Base-by-base conservation (phyloP, 75 land plant species). In the Azolla pinnata region DNA sequence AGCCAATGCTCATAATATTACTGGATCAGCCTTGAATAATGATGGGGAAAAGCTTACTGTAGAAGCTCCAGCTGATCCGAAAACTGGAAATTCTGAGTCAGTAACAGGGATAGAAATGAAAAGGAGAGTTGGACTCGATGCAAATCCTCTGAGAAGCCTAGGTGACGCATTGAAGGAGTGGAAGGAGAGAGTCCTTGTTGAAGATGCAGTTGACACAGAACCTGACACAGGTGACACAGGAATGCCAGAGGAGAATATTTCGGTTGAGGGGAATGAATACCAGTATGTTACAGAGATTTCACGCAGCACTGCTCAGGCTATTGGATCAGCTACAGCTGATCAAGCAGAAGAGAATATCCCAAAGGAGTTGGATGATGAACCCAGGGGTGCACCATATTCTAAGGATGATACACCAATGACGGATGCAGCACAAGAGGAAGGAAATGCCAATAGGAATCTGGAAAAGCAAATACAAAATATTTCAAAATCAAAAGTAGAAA, bases 141-240 rank as follows among this genome's bases (percentile, higher is more conserved):
- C 88, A 49, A 95, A 95, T 62, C 97, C 99, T 53, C 82, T 62
- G 42, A 61, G 97, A 4, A 83, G 73, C 61, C 53, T 95, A 31
- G 97, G 99, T 1, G 88, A 95, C 76, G 92, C 91, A 17, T 70
- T 95, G 63, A 72, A 84, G 55, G 74, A 77, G 19, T 95, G 99
- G 99, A 85, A 93, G 65, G 90, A 90, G 63, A 81, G 79, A 62
- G 84, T 75, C 10, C 75, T 73, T 54, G 64, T 95, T 27, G 64
- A 73, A 16, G 64, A 67, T 69, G 51, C 20, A 26, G 26, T 23
- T 8, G 31, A 60, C 34, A 29, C 51, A 67, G 90, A 86, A 54
- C n/a, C n/a, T n/a, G n/a, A n/a, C n/a, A 51, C 69, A 9, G 44
- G 68, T 21, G 54, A 44, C 10, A 35, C 16, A 29, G 75, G 68